Percentiles rank a stretch among this genome's conserved stretches.
Conservation (phyloP, 208 protist genomes). For the Leishmania gerbilli region DNA sequence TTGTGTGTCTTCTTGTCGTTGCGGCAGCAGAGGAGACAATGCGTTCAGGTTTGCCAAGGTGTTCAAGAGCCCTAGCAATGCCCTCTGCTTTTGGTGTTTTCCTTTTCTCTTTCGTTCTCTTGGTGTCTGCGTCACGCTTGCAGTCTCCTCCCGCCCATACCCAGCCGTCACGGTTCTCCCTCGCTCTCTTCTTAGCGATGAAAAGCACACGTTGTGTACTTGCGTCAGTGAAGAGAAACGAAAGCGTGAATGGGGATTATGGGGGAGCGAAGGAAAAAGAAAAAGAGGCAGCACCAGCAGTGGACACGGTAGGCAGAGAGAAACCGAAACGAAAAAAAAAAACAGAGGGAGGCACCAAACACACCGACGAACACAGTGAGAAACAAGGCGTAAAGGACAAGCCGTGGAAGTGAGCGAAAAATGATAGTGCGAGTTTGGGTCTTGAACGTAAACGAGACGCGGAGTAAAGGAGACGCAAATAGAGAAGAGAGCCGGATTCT, state of each 20-base stretch:
- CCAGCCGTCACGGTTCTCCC: background rate
- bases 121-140: background rate
- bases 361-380: background rate
- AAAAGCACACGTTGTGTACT: background rate
- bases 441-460: too few relatives aligned
- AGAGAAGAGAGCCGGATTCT: background rate
- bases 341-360: background rate
- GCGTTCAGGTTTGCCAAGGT: background rate
- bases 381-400: background rate
- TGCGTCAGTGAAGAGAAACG: background rate
- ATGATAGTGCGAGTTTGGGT: background rate
- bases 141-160: background rate
- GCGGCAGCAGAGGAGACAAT: background rate
- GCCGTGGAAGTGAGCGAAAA: background rate
- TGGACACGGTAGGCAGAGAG: background rate
- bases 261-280: background rate
- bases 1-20: background rate
- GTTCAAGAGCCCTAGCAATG: background rate
- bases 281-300: slow-evolving; percentile 1
- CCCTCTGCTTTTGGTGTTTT: background rate
- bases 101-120: background rate
- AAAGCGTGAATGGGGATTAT: background rate
- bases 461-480: background rate
- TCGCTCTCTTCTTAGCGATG: background rate
- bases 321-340: background rate